Evolutionary conservation across 352 stramenopile species (phyloP).

Genomic region (Phytophthora quininea): DNA sequence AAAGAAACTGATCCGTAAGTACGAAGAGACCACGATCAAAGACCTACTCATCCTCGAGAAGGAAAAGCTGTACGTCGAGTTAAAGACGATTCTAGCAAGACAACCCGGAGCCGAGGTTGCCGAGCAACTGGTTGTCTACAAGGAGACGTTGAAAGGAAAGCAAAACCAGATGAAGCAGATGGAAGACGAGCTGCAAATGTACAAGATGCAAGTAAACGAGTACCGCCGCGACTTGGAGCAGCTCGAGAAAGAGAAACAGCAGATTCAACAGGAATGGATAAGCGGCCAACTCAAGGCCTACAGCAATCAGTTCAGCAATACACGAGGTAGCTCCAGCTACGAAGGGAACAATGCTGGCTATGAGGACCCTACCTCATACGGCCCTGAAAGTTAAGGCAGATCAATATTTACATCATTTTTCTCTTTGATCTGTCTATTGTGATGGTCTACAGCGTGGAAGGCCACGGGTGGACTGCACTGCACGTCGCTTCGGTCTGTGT

Average conservation of each 20-base stretch:
- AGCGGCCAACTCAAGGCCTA: conserved; percentile 40
- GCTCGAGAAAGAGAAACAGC: conserved; percentile 65
- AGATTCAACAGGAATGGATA: conserved; percentile 73
- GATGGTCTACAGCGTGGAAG: not conserved
- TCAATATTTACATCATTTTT: conserved; percentile 2
- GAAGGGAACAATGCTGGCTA: not conserved
- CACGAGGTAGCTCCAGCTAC: not conserved
- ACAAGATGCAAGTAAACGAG: conserved; percentile 91
- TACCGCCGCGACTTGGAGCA: conserved; percentile 72
- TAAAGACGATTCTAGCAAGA: conserved; percentile 89
- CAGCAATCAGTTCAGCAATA: conserved; percentile 33
- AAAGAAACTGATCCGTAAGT: conserved; percentile 84
- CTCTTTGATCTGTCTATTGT: not conserved
- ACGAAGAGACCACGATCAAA: conserved; percentile 71
- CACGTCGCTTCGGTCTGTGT: not conserved
- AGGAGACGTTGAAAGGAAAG: conserved; percentile 90
- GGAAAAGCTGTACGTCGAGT: conserved; percentile 92
- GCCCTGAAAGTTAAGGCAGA: conserved; percentile 20
- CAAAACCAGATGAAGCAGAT: conserved; percentile 81
- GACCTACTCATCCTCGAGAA: conserved; percentile 84
- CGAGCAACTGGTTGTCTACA: conserved; percentile 88
- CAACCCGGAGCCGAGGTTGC: conserved; percentile 88
- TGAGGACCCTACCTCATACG: conserved; percentile 15
- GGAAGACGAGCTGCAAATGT: conserved; percentile 92
- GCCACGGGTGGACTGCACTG: conserved; percentile 23